Conservation (phyloP, 1,139 yeast species). For the Lodderomyces oxycetoniae region DNA sequence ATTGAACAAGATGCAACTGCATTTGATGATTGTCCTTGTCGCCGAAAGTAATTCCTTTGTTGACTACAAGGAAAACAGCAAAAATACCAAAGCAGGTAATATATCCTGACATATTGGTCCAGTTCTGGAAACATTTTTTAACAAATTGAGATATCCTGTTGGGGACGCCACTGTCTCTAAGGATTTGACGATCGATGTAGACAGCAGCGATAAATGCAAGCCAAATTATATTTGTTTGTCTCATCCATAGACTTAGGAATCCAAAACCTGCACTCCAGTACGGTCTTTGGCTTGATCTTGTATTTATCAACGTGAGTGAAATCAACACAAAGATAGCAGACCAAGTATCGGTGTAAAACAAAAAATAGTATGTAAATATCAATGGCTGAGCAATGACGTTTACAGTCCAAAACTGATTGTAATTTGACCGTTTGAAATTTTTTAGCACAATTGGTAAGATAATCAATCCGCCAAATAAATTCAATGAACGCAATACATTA, state of each 20-base stretch:
- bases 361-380: conserved; percentile 62
- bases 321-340: conserved; percentile 62
- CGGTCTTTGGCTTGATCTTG: conserved; percentile 14
- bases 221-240: conserved; percentile 95
- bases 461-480: conserved; percentile 58
- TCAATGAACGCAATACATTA: conserved; percentile 50
- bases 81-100: conserved; percentile 49
- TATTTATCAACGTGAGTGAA: conserved; percentile 35
- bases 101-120: conserved; percentile 46
- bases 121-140: conserved; percentile 19
- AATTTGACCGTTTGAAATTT: conserved; percentile 21
- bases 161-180: conserved; percentile 7
- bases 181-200: conserved; percentile 47
- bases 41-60: conserved; percentile 81
- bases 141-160: conserved; percentile 17
- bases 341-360: conserved; percentile 95
- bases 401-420: conserved; percentile 40
- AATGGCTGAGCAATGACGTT: conserved; percentile 63
- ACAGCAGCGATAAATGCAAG: conserved; percentile 56
- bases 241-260: conserved; percentile 58
- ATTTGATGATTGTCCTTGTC: conserved; percentile 82
- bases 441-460: conserved; percentile 43
- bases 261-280: conserved; percentile 43
- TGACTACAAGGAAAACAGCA: conserved; percentile 50
- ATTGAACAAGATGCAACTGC: conserved; percentile 70